These are phyloP conservation scores for Notholithocarpus densiflorus DNA, from an alignment of 306 rosid species.

Conservation along the genomic window DNA sequence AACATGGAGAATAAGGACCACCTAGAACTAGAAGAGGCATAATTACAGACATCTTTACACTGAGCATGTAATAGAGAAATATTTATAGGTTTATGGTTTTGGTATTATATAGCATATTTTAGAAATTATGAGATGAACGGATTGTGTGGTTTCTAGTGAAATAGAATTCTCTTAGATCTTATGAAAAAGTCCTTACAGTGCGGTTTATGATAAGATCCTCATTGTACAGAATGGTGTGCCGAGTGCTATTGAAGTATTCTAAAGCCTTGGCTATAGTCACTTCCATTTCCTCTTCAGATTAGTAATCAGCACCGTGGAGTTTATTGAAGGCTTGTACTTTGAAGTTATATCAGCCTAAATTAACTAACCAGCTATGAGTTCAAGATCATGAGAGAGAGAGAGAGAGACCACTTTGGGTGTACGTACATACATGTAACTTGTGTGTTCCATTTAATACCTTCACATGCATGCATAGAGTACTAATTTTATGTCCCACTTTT, in stretches of 20 bases:
- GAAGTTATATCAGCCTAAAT: slow-evolving; percentile 78
- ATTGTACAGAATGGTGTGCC: slow-evolving; percentile 71
- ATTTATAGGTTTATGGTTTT: no score
- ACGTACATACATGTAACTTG: slow-evolving; percentile 80
- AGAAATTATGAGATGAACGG: no score
- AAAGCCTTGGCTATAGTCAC: slow-evolving; percentile 52
- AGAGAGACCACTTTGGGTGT: slow-evolving; percentile 65
- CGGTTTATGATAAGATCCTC: slow-evolving; percentile 74
- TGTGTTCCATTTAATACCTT: slow-evolving; percentile 93
- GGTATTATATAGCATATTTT: no score
- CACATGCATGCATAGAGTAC: slow-evolving; percentile 69
- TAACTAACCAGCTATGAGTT: slow-evolving; percentile 8
- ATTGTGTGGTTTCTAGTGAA: no score
- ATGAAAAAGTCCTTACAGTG: slow-evolving; percentile 48
- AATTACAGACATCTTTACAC: not conserved
- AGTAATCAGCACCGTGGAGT: slow-evolving; percentile 51
- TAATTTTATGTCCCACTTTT: no score
- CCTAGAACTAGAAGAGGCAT: not conserved
- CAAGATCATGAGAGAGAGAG: slow-evolving; percentile 2
- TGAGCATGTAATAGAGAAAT: no score
- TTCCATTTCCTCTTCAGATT: slow-evolving; percentile 71
- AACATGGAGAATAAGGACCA: slow-evolving; percentile 7
- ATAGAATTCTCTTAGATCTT: not conserved
- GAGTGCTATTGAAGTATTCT: slow-evolving; percentile 67
- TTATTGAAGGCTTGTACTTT: slow-evolving; percentile 64